Evolutionary conservation across 1,284 basidiomycete genomes (phyloP).

Genomic region (Cryptococcus amylolentus): DNA sequence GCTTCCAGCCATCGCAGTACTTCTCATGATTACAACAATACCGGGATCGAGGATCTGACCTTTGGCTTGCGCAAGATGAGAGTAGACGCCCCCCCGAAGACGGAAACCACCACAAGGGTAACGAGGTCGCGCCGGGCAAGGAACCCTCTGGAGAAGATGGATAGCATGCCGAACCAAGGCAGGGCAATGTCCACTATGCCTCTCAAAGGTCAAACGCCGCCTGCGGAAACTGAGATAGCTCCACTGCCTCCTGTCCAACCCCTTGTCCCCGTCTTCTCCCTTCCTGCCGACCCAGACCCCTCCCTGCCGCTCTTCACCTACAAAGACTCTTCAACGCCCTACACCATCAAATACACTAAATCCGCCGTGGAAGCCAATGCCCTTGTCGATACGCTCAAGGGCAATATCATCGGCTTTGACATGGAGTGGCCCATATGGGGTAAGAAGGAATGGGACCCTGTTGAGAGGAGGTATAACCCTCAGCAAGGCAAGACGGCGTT

Average conservation of each 20-base stretch:
- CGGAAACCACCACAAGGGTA: neutral
- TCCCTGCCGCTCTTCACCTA: conserved; percentile 28
- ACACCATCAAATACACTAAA: conserved; percentile 35
- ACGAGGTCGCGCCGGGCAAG: neutral
- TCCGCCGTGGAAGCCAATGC: conserved; percentile 32
- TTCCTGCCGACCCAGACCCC: neutral
- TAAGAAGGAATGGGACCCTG: conserved; percentile 15
- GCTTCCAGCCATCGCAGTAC: neutral
- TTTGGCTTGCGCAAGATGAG: conserved; percentile 1
- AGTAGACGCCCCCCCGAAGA: neutral
- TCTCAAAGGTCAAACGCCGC: no score
- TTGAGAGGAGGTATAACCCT: conserved; percentile 11
- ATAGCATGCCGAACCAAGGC: neutral
- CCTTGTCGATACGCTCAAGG: conserved; percentile 31
- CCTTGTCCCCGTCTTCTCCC: neutral
- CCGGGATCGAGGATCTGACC: neutral
- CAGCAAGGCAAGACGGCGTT: conserved; percentile 41
- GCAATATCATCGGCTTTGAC: conserved; percentile 40
- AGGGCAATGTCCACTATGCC: no score
- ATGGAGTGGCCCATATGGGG: conserved; percentile 40
- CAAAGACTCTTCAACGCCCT: conserved; percentile 7
- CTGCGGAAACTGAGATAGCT: no score
- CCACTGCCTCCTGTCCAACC: no score
- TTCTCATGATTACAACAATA: neutral
- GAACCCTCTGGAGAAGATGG: conserved; percentile 2